Base-by-base conservation (phyloP, 495 filamentous ascomycete genomes). In the Penicillium egyptiacum region DNA sequence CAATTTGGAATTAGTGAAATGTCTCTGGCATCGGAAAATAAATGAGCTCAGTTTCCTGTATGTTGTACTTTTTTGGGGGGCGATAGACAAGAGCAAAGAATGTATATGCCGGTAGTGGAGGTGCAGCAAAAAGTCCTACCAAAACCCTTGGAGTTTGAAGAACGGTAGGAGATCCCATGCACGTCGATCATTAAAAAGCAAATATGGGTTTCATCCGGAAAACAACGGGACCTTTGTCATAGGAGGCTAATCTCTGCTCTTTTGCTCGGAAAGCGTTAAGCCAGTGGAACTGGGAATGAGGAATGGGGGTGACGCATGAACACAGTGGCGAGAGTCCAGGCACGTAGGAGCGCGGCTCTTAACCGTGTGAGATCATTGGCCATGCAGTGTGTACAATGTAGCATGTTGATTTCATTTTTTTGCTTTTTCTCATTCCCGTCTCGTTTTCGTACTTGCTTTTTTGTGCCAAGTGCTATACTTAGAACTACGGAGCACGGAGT, bases 221-320 rank as follows among this genome's bases (percentile, higher is more conserved):
- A 5, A 37, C 14, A 5, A 39, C 6, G 5, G 16, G 35, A 8
- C 16, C 6, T 17, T 39, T 39, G 16, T 39, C 6, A 39, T 39
- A n/a, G 35, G 35, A 8, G 7, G 6, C 14, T 33, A 4, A 11
- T 17, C 35, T 8, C 7, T 39, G 16, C 9, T n/a, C n/a, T 39
- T 39, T 39, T 39, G 16, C 14, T 37, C 30, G 30, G 30, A n/a
- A 39, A 39, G 35, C 7, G 16, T n/a, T 28, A 35, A 6, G 54
- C 16, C 53, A 35, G 48, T 10, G 26, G 33, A 20, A 49, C 23
- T 52, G 63, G 55, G 59, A 59, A 62, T 58, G 53, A 44, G 52
- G 46, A 46, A 56, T 53, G 54, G 11, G 7, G 10, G 30, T 33
- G 48, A 26, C 20, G 48, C 48, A 39, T 31, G 20, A 16, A 35